phyloP scores from a whole-genome alignment of 805 yeast species.

The Citeromyces nyonsensis region DNA sequence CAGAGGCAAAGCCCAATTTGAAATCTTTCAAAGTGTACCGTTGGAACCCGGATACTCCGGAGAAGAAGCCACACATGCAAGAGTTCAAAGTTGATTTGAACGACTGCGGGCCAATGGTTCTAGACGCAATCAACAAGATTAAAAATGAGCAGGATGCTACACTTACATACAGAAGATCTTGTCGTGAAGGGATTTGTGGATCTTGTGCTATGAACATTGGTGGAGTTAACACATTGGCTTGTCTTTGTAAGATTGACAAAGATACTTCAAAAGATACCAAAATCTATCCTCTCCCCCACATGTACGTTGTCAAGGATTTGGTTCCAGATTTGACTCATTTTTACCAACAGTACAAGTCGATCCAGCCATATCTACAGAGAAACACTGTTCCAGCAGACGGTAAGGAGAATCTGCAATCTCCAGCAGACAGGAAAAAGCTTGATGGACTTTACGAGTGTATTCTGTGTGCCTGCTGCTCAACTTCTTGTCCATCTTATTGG shows the following conservation, averaged over 20 bases:
- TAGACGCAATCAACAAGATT: conserved; percentile 88
- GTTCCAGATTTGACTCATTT: conserved; percentile 97
- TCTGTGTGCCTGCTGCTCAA: conserved; percentile 96
- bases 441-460: conserved; percentile 97
- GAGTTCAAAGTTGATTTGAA: conserved; percentile 75
- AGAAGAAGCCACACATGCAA: conserved; percentile 77
- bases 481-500: conserved; percentile 99
- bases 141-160: conserved; percentile 95
- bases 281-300: conserved; percentile 95
- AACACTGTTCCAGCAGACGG: conserved; percentile 73
- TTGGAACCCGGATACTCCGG: conserved; percentile 97
- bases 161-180: conserved; percentile 91
- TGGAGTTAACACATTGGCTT: conserved; percentile 93
- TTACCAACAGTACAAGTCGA: conserved; percentile 96
- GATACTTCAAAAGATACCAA: conserved; percentile 62
- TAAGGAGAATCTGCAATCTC: conserved; percentile 79
- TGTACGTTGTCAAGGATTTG: conserved; percentile 92
- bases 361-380: conserved; percentile 92
- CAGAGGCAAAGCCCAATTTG: conserved; percentile 38
- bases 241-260: conserved; percentile 85
- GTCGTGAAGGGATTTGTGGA: conserved; percentile 99
- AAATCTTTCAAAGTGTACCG: conserved; percentile 90
- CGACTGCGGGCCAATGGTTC: conserved; percentile 93
- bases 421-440: conserved; percentile 87
- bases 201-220: conserved; percentile 99